phyloP scores from a whole-genome alignment of 1,284 basidiomycete species.

The Exsudoporus floridanus region DNA sequence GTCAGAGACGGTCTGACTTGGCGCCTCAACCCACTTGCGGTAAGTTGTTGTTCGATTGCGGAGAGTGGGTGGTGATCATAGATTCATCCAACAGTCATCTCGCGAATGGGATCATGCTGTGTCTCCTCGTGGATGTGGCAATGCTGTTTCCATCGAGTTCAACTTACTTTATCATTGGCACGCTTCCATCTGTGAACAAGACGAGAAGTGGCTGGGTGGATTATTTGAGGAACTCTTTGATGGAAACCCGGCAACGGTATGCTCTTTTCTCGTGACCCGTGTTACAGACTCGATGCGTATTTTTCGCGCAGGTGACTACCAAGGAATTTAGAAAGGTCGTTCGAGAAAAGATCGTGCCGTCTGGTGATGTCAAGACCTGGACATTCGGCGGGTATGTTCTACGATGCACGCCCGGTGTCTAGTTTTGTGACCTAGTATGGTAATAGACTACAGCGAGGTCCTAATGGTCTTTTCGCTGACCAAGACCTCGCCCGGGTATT shows the following conservation, averaged over 20 bases:
- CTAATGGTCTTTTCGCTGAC: constrained; percentile 65
- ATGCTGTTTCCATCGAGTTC: constrained; percentile 72
- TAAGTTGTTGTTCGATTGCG: constrained; percentile 21
- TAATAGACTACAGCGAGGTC: constrained; percentile 50
- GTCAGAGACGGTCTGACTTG: constrained; percentile 46
- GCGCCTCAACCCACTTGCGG: constrained; percentile 48
- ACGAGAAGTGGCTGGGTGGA: constrained; percentile 60
- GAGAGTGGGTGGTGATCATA: not conserved
- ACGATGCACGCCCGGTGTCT: not conserved
- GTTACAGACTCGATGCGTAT: constrained; percentile 9
- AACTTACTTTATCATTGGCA: constrained; percentile 79
- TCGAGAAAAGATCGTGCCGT: constrained; percentile 37
- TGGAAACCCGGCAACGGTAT: constrained; percentile 42
- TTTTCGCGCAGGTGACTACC: constrained; percentile 39
- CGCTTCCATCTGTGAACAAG: constrained; percentile 57
- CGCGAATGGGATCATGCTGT: constrained; percentile 25
- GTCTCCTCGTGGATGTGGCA: constrained; percentile 66
- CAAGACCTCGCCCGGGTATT: constrained; percentile 65
- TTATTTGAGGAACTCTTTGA: constrained; percentile 48
- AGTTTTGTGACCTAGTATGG: not conserved
- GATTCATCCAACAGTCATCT: constrained; percentile 15
- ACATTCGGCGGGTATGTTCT: constrained; percentile 51
- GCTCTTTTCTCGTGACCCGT: constrained; percentile 3
- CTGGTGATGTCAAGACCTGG: constrained; percentile 44
- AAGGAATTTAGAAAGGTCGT: constrained; percentile 45